Evolutionary conservation across 176 grass and related monocot genomes (phyloP), one percentile per base, ranked within the genome.

Genomic region (Puya raimondii): DNA sequence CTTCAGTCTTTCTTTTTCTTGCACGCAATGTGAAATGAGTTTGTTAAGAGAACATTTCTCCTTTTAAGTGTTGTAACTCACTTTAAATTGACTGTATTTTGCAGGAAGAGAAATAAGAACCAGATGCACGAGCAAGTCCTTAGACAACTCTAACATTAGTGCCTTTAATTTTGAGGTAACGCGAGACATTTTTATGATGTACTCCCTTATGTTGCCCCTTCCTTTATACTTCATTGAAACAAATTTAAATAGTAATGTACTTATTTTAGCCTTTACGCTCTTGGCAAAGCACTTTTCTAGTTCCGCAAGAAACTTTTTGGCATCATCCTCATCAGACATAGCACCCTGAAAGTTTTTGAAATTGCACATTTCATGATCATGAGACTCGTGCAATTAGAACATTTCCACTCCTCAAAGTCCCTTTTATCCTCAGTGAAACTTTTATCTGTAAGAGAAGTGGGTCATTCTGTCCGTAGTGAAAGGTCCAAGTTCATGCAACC

Each of bases 1-100:
- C n/a, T 70, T n/a, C n/a, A n/a, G n/a, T n/a, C n/a, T n/a, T 15
- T 56, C 3, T 70, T 70, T 10, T 22, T 70, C n/a, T 14, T 70
- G 7, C 17, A 14, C 49, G 29, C 49, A 53, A 70, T 14, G 17
- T 1, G 1, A 57, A 57, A 18, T 57, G 8, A n/a, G 53, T 14
- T 17, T 14, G 17, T 57, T 57, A 16, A 57, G 14, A 57, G 13
- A 6, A 1, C 1, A 57, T 57, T 57, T 57, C 15, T 58, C 14
- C 14, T 58, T 58, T 2, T 58, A 2, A 18, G 0, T 6, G 2
- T 58, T 20, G 12, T 18, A 58, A 58, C 9, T 58, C 11, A 58
- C 16, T 0, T 57, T 57, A 18, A 58, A 17, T 6, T 57, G 11
- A 9, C 3, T 53, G 17, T 5, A 58, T 58, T 58, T 1, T 58